Base-by-base conservation (phyloP, 192 early-diverging fungal species). In the Backusella circina region DNA sequence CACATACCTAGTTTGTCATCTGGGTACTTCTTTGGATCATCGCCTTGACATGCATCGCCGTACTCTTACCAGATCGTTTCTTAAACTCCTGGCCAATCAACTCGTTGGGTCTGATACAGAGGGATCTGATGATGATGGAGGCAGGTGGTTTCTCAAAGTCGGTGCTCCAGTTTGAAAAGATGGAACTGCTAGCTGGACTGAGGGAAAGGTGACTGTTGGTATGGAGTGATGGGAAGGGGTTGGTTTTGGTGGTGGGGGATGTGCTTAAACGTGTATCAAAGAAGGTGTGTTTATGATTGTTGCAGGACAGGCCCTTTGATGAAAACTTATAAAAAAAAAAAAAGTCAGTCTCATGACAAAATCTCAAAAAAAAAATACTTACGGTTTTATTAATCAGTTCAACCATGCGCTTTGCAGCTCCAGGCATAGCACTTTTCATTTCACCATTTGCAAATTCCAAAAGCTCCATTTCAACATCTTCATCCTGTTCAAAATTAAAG, bases 1-100 rank as follows among this genome's bases (percentile, higher is more conserved):
- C 82, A 12, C 89, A 89, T 0, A 95, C 91, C 95, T 95, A 98
- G 28, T 88, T 88, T 5, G 93, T 92, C 30, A 82, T 68, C 21
- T 71, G 50, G 5, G 79, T 83, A 57, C 79, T 79, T 13, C 72
- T 71, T 57, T 81, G 67, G 33, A 78, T 71, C 77, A 80, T 75
- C 3, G 78, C 73, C 47, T 73, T 72, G 70, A 80, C 76, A 72
- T 89, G 86, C 74, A 86, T 82, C 0, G 80, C 68, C 36, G 83
- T 82, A 41, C 50, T 74, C 32, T 75, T 76, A n/a, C 68, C 67
- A 1, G 68, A 12, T 44, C 74, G 54, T 64, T 78, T 78, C 30
- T 78, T 72, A 32, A 73, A 79, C 23, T 79, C 73, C 33, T 75
- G 76, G 1, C 57, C 73, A 15, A 82, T 31, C 67, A 95, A 85